phyloP scores from a whole-genome alignment of 352 stramenopile species.

The Globisporangium polare region DNA sequence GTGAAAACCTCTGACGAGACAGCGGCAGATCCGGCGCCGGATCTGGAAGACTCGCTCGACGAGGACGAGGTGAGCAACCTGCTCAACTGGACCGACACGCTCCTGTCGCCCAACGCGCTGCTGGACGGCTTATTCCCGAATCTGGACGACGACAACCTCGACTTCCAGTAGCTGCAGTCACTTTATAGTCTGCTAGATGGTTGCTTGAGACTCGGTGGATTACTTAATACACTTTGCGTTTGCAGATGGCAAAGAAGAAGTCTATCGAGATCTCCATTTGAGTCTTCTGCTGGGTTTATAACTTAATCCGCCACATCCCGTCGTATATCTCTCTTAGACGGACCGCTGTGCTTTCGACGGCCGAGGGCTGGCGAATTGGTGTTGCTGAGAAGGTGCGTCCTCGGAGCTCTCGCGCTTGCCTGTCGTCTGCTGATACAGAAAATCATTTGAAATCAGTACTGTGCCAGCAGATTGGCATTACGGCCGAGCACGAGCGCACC shows the following conservation, averaged over 20 bases:
- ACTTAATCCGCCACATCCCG: not conserved
- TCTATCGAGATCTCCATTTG: no score
- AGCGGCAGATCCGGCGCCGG: not conserved
- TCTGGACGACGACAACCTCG: slow-evolving; percentile 25
- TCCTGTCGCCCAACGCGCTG: slow-evolving; percentile 42
- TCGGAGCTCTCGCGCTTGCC: slow-evolving; percentile 28
- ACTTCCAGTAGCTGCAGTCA: not conserved
- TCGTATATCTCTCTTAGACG: slow-evolving; percentile 1
- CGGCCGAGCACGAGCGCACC: slow-evolving; percentile 22
- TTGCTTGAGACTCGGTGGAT: not conserved
- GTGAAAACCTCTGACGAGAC: slow-evolving; percentile 1
- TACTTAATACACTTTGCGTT: not conserved
- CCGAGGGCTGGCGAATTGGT: slow-evolving; percentile 18
- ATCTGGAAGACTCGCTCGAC: slow-evolving; percentile 67
- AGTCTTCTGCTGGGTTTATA: no score
- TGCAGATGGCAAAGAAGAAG: no score
- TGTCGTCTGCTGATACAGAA: slow-evolving; percentile 1
- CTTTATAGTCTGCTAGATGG: no score
- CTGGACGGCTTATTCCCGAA: slow-evolving; percentile 27
- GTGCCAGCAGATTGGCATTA: no score
- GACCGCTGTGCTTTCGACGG: slow-evolving; percentile 27
- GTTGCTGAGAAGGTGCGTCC: slow-evolving; percentile 3
- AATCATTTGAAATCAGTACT: not conserved
- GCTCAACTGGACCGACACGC: slow-evolving; percentile 74
- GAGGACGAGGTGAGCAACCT: slow-evolving; percentile 77